A percentile compares a stretch with the other conserved stretches of the same genome.
phyloP scores from a whole-genome alignment of 2,329 filamentous ascomycete genomes.

The Fusarium sp. region DNA sequence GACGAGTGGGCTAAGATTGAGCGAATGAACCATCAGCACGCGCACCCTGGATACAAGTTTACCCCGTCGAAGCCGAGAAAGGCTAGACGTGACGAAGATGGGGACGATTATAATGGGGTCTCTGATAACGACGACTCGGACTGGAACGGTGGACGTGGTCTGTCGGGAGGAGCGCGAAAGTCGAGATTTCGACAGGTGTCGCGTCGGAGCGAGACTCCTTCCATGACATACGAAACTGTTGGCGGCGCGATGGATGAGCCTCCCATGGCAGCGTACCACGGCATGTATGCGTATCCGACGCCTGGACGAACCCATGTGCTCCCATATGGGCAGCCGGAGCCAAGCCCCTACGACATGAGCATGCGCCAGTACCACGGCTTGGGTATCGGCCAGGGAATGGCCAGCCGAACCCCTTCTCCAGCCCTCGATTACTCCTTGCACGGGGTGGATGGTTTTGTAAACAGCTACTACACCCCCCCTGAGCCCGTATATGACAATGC shows the following conservation, averaged over 20 bases:
- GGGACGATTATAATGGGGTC: conserved; percentile 21
- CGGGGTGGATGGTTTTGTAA: conserved; percentile 27
- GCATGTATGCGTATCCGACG: conserved; percentile 34
- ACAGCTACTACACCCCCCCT: conserved; percentile 24
- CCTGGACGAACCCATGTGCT: conserved; percentile 24
- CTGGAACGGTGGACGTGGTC: conserved; percentile 33
- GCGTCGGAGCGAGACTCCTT: conserved; percentile 39
- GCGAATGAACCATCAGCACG: conserved; percentile 85
- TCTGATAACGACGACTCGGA: conserved; percentile 46
- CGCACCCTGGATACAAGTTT: conserved; percentile 96
- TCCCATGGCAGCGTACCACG: conserved; percentile 23
- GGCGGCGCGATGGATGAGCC: conserved; percentile 17
- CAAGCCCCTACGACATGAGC: conserved; percentile 28
- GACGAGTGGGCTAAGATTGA: conserved; percentile 85
- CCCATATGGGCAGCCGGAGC: conserved; percentile 33
- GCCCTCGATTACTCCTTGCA: conserved; percentile 34
- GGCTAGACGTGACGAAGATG: conserved; percentile 54
- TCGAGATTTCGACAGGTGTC: conserved; percentile 30
- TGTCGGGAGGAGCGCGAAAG: conserved; percentile 20
- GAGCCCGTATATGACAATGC: conserved; percentile 25
- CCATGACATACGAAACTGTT: conserved; percentile 29
- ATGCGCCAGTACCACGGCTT: conserved; percentile 29
- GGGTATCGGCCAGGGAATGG: conserved; percentile 21
- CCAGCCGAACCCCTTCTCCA: conserved; percentile 43
- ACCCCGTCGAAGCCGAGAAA: conserved; percentile 80